Evolutionary conservation across 352 stramenopile genomes (phyloP), one percentile per base, ranked within the genome.

Genomic region (Globisporangium solare): DNA sequence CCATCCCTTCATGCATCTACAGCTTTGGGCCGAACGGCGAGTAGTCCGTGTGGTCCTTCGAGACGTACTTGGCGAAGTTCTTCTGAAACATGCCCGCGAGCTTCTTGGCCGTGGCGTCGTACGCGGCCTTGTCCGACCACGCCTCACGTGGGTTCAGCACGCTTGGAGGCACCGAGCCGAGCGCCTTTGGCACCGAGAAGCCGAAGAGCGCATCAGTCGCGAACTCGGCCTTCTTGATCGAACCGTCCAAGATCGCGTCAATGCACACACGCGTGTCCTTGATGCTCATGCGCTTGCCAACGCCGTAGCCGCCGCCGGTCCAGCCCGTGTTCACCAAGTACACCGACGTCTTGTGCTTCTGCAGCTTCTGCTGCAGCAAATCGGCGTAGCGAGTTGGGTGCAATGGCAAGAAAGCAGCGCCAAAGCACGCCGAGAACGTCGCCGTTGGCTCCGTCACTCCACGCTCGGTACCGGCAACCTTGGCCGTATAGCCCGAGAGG

Each of bases 251-350:
- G 60, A 99, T 98, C 31, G 93, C 94, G 74, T 99, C 84, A 54
- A 99, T 96, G 70, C 93, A 98, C 14, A 82, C 84, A 48, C 97
- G 88, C 39, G 96, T 99, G 62, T 95, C 89, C 74, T 98, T 97
- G 74, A 99, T 98, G 54, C 76, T 96, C 96, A 99, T 99, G 57
- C 97, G 92, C 66, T 98, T 84, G 66, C 97, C 97, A 20, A 97
- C 91, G 56, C 96, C 96, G 75, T 98, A 98, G 58, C 85, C 76
- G 50, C 97, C 96, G 49, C 96, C 96, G 37, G 89, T 96, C 96
- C 97, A 99, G 65, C 97, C 97, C 39, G 94, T 99, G 83, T 99
- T 99, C 47, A 99, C 90, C 18, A 99, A 72, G 81, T 94, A 99
- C 24, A 94, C 95, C 20, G 95, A 81, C 37, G 89, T 96, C 56